Evolutionary conservation across 768 basidiomycete species (phyloP).

Genomic region (Cubamyces lactineus): DNA sequence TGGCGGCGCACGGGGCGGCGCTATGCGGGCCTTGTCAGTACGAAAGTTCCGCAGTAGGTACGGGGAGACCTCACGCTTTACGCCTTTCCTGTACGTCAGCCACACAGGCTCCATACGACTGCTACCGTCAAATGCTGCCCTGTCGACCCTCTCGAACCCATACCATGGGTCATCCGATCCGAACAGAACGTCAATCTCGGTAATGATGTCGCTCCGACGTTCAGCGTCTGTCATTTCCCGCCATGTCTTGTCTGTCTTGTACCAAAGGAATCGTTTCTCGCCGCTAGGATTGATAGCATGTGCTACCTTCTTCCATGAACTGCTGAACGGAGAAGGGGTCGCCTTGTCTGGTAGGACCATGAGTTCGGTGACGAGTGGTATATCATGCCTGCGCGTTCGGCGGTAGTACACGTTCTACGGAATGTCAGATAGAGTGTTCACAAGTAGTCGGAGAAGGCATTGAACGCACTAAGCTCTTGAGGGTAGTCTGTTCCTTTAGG

Average conservation of each 20-base stretch:
- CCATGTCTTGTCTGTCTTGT: constrained; percentile 67
- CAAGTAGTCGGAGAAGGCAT: not conserved
- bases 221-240: constrained; percentile 62
- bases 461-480: constrained; percentile 62
- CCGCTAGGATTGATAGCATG: constrained; percentile 43
- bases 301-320: constrained; percentile 65
- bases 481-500: constrained; percentile 66
- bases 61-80: constrained; percentile 57
- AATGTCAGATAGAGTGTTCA: not conserved
- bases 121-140: constrained; percentile 53
- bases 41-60: not conserved
- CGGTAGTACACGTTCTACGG: constrained; percentile 78
- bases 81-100: constrained; percentile 70
- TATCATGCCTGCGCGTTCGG: constrained; percentile 79
- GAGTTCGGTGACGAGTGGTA: constrained; percentile 78
- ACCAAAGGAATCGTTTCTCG: constrained; percentile 76
- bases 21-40: constrained; percentile 38
- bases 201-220: constrained; percentile 64
- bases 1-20: constrained; percentile 70
- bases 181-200: constrained; percentile 89
- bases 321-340: constrained; percentile 46
- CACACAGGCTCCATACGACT: constrained; percentile 53
- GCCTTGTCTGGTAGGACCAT: constrained; percentile 61
- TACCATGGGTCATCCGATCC: constrained; percentile 86
- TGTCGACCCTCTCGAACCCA: constrained; percentile 77